Base-by-base conservation (phyloP, 2,329 filamentous ascomycete species). In the Ophiostoma sp. region DNA sequence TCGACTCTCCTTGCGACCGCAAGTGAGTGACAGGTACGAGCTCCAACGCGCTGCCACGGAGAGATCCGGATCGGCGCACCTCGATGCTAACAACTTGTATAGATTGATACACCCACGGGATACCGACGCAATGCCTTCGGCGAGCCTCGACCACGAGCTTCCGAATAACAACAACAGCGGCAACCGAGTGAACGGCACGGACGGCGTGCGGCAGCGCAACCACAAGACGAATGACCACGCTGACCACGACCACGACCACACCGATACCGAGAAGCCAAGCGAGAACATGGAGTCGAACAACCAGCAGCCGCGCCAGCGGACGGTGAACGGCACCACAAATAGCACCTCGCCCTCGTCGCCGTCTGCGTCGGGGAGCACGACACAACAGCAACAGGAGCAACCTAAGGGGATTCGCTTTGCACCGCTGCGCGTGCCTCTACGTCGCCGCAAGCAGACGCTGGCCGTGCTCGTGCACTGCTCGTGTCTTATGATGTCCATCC, bases 391-490 rank as follows among this genome's bases (percentile, higher is more conserved):
- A n/a, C 48, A 12, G 48, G 19, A 70, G 15, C 4, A 3, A 3
- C 33, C 36, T 36, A 70, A 48, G 39, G 36, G 91, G 52, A 93
- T 98, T 78, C 90, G 92, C 75, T 98, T 94, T 86, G 96, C 95
- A 7, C 95, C 95, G 19, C 84, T 93, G 76, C 90, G 90, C 74
- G 87, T 95, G 28, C 92, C 93, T 1, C 84, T 93, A 68, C 87
- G 88, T 77, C 88, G 93, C 59, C 89, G 93, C 33, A 82, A 93
- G 64, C 92, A 95, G 82, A 96, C 95, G 3, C 88, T 94, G 50
- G 88, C 95, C 3, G 92, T 95, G 15, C 84, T 95, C 9, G 87
- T 90, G 77, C 92, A 95, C 81, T 93, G 89, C 75, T 86, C 93
- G 77, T 89, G 88, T 72, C 92, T 95, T 75, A 88, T 89, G n/a